phyloP scores from a whole-genome alignment of 202 grass and related monocot species.

The Cymbopogon flexuosus region DNA sequence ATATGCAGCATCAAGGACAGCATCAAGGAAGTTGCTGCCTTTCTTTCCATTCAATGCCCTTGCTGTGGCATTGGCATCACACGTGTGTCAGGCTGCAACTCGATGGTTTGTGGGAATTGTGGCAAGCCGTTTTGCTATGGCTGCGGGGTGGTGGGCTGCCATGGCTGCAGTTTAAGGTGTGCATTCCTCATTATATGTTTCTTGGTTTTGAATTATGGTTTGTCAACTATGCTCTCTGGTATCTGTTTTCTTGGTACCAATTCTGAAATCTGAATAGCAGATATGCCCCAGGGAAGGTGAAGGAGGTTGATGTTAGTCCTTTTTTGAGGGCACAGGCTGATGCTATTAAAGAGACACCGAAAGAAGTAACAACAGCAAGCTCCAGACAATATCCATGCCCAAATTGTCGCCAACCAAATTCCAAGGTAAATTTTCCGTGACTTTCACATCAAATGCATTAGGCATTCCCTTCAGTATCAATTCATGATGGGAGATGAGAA shows the following conservation, averaged over 20 bases:
- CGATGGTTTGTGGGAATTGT: constrained; percentile 61
- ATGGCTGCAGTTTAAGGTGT: no score
- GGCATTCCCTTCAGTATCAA: no score
- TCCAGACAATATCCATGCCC: constrained; percentile 32
- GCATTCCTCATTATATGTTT: no score
- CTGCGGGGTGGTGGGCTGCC: neutral
- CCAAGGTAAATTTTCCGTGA: constrained; percentile 35
- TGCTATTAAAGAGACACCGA: neutral
- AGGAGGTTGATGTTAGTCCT: no score
- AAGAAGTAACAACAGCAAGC: neutral
- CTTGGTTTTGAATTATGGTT: neutral
- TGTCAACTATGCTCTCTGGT: neutral
- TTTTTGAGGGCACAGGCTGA: neutral
- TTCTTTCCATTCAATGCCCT: constrained; percentile 35
- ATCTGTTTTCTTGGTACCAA: neutral
- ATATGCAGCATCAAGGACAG: constrained; percentile 30
- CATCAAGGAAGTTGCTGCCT: no score
- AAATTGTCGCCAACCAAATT: constrained; percentile 40
- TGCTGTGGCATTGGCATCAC: constrained; percentile 52
- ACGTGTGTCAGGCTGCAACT: constrained; percentile 56
- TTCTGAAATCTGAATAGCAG: neutral
- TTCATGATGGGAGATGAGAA: no score
- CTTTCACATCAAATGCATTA: no score
- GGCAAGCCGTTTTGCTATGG: constrained; percentile 49
- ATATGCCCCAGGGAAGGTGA: neutral